Percentiles rank a stretch among this genome's conserved stretches.
Evolutionary conservation across 352 stramenopile genomes (phyloP).

Genomic region (Phytophthora meadii): DNA sequence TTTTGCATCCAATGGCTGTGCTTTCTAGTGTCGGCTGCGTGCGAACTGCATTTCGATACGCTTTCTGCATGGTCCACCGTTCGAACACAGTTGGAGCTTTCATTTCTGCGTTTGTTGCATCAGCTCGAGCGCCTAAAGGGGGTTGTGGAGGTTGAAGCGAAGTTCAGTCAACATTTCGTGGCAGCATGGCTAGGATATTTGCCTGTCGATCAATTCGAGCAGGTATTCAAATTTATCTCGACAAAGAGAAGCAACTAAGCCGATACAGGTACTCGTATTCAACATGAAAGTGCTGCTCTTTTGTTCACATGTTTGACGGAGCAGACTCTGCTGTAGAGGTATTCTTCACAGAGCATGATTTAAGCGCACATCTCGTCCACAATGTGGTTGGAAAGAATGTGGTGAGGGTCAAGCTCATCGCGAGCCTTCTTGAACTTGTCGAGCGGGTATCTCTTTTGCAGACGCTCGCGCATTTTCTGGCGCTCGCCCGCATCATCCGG

Average conservation of each 20-base stretch:
- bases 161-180: slow-evolving; percentile 37
- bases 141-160: slow-evolving; percentile 8
- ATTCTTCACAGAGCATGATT: slow-evolving; percentile 3
- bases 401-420: slow-evolving; percentile 92
- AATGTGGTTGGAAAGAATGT: slow-evolving; percentile 92
- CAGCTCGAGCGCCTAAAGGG: slow-evolving; percentile 23
- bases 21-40: slow-evolving; percentile 23
- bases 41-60: slow-evolving; percentile 17
- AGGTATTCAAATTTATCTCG: slow-evolving; percentile 35
- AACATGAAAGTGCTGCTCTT: slow-evolving; percentile 20
- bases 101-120: slow-evolving; percentile 44
- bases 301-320: slow-evolving; percentile 20
- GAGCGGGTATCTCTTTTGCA: slow-evolving; percentile 88
- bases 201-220: slow-evolving; percentile 31
- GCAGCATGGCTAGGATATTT: slow-evolving; percentile 46
- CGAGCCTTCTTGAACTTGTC: slow-evolving; percentile 91
- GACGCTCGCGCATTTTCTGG: slow-evolving; percentile 64
- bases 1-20: slow-evolving; percentile 50
- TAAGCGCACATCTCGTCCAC: slow-evolving; percentile 79
- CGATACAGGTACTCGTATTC: neutral
- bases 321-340: neutral
- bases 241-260: slow-evolving; percentile 23
- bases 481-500: slow-evolving; percentile 57
- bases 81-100: slow-evolving; percentile 40
- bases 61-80: slow-evolving; percentile 10